Conservation (phyloP, 164 flowering plant genomes). For the Stephania yunnanensis region DNA sequence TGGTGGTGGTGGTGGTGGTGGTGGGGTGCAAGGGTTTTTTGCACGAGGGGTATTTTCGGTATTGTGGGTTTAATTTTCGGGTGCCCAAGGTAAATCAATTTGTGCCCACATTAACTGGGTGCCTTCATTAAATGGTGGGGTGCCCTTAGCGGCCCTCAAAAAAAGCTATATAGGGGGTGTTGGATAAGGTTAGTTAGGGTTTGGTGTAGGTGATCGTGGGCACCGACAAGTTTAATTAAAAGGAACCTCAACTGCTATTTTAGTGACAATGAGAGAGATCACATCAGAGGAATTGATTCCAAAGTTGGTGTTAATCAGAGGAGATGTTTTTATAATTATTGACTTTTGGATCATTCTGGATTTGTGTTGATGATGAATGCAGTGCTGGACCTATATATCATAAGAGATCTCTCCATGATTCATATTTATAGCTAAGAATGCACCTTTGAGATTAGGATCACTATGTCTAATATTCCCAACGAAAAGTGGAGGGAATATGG, state of each 20-base stretch:
- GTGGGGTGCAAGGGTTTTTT: no score
- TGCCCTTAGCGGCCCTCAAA: no score
- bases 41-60: no score
- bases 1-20: no score
- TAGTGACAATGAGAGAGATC: neutral
- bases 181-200: neutral
- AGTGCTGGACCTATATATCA: neutral
- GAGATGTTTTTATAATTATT: neutral
- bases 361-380: neutral
- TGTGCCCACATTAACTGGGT: no score
- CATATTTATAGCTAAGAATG: neutral
- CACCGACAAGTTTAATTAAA: neutral
- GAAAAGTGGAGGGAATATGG: neutral
- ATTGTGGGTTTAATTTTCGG: no score
- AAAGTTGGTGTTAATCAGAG: neutral
- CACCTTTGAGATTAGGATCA: neutral
- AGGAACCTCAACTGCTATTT: neutral
- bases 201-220: neutral
- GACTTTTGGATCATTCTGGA: neutral
- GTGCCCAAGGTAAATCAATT: no score
- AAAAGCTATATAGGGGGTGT: no score
- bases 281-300: neutral
- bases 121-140: no score
- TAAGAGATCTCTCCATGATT: conserved; percentile 1
- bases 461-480: neutral